Conservation (phyloP, 2,329 filamentous ascomycete species). For the Didymella pomorum region DNA sequence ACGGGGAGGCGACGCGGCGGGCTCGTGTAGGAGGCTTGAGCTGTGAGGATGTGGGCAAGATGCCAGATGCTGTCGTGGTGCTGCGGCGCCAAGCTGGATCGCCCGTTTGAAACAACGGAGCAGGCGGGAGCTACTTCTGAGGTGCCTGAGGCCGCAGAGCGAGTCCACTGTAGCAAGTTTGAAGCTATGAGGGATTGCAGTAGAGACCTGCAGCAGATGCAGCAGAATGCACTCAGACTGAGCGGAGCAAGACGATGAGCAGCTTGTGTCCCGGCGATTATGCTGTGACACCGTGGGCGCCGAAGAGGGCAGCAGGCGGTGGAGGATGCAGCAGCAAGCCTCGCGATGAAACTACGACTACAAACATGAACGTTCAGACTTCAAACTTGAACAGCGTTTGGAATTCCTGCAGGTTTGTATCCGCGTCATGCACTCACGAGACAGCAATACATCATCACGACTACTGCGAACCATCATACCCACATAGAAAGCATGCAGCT, state of each 20-base stretch:
- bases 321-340: background rate
- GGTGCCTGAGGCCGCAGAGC: background rate
- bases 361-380: background rate
- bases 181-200: background rate
- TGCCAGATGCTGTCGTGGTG: slow-evolving; percentile 29
- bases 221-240: background rate
- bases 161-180: too few relatives aligned
- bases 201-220: background rate
- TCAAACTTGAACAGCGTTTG: background rate
- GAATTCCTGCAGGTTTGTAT: background rate
- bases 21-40: slow-evolving; percentile 16
- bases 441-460: too few relatives aligned
- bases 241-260: background rate
- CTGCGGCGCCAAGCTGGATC: slow-evolving; percentile 34
- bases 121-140: slow-evolving; percentile 27
- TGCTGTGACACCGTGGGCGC: slow-evolving; percentile 10
- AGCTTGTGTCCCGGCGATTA: background rate
- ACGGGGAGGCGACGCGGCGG: background rate
- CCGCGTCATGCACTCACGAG: background rate
- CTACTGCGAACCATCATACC: too few relatives aligned
- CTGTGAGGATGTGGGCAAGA: slow-evolving; percentile 28
- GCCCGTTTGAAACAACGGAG: slow-evolving; percentile 31
- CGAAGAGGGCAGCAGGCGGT: background rate
- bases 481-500: background rate
- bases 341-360: background rate